Percentiles rank a stretch among this genome's conserved stretches.
Evolutionary conservation across 2,329 filamentous ascomycete genomes (phyloP).

Genomic region (Fusarium vanettenii): DNA sequence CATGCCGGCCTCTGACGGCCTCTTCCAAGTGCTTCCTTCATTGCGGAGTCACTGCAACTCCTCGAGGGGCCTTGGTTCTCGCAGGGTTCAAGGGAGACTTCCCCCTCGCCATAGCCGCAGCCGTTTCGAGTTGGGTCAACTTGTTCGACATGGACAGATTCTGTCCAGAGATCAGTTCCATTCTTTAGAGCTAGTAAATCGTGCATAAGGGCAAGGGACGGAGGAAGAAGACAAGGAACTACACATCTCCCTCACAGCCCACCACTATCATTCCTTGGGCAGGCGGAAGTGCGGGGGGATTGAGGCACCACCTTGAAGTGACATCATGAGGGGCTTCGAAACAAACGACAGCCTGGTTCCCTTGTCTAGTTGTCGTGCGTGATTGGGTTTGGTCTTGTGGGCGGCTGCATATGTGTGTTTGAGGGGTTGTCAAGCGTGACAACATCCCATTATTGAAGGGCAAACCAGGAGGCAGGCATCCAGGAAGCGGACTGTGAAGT

Average conservation of each 20-base stretch:
- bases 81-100: not conserved
- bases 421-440: not conserved
- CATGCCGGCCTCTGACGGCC: not conserved
- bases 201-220: not conserved
- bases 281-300: not conserved
- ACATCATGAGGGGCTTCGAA: not conserved
- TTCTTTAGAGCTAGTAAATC: not conserved
- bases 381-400: not conserved
- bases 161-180: not conserved
- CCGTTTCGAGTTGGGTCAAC: not conserved
- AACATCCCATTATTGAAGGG: not conserved
- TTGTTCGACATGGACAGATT: too few relatives aligned
- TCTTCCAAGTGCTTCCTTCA: not conserved
- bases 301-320: not conserved
- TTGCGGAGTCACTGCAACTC: not conserved
- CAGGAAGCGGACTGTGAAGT: not conserved
- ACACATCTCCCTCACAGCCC: not conserved
- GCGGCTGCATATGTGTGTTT: not conserved
- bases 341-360: not conserved
- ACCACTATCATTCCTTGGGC: not conserved
- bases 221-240: not conserved
- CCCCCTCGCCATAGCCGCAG: not conserved
- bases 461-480: not conserved
- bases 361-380: not conserved
- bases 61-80: not conserved